Evolutionary conservation across 2,329 filamentous ascomycete species (phyloP).

Genomic region (Botryosphaeria dothidea): DNA sequence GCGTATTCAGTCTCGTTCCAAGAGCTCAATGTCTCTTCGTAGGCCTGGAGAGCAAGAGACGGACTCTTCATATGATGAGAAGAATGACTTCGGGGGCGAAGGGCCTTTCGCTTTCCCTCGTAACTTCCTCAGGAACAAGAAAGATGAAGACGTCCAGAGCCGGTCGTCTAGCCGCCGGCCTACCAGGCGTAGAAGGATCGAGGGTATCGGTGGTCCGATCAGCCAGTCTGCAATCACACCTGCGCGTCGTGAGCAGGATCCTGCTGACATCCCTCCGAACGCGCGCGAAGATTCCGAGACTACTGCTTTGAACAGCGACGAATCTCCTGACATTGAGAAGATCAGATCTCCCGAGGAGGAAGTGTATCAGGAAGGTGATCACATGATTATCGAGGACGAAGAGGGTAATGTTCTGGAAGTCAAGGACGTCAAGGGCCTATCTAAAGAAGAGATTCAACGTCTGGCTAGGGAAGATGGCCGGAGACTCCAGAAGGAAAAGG

Average conservation of each 20-base stretch:
- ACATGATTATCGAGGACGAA: constrained; percentile 80
- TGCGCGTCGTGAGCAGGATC: constrained; percentile 24
- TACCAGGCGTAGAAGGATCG: constrained; percentile 65
- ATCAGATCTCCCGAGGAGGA: constrained; percentile 53
- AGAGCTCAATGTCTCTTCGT: constrained; percentile 70
- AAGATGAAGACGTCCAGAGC: constrained; percentile 69
- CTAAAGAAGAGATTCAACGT: constrained; percentile 61
- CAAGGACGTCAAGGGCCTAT: constrained; percentile 28
- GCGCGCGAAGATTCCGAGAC: constrained; percentile 48
- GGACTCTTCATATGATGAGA: constrained; percentile 58
- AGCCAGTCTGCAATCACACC: constrained; percentile 88
- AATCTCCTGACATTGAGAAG: constrained; percentile 37
- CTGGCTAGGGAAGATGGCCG: constrained; percentile 58
- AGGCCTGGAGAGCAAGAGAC: constrained; percentile 62
- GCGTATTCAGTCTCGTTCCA: constrained; percentile 77
- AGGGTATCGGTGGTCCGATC: constrained; percentile 82
- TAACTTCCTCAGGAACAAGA: constrained; percentile 78
- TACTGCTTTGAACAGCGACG: constrained; percentile 44
- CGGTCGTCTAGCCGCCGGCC: constrained; percentile 56
- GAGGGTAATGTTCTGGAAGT: constrained; percentile 83
- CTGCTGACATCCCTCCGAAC: constrained; percentile 33
- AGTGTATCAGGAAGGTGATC: constrained; percentile 76
- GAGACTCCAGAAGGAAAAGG: constrained; percentile 55
- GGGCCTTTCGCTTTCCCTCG: constrained; percentile 71
- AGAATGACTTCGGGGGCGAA: constrained; percentile 65